Base-by-base conservation (phyloP, 768 basidiomycete species). In the Boletus coccyginus region DNA sequence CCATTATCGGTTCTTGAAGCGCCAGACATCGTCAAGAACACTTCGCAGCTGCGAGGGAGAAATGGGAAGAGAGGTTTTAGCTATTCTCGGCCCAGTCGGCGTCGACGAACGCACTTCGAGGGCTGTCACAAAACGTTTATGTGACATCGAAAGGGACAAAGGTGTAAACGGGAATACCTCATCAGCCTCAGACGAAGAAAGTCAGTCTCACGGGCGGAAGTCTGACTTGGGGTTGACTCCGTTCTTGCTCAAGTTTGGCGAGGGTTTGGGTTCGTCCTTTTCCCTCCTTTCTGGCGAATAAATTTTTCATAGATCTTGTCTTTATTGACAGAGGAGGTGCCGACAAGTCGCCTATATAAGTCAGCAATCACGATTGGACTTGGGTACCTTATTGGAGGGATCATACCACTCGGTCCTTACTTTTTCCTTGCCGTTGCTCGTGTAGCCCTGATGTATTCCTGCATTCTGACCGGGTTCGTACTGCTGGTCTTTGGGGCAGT, bases 231-330 rank as follows among this genome's bases (percentile, higher is more conserved):
- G 97, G 0, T 71, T 98, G 39, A 95, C 96, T 0, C 85, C 94
- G 3, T 99, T 99, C 76, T 74, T 99, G 64, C 81, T 98, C 63
- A 97, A 93, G 74, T 98, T 98, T 62, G 95, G 95, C n/a, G 89
- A 91, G 69, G 93, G 94, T 17, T 67, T 97, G 50, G 90, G 90
- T 91, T 66, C 59, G 86, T 77, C 3, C 27, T 27, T 1, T 57
- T 42, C 16, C 8, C 46, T 17, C 11, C 16, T 40, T 21, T 48
- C 36, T 16, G n/a, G 5, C 17, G 6, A 35, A 21, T 21, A 21
- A 21, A 38, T 21, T 27, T 42, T 33, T 47, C 21, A 46, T 43
- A 21, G 5, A 52, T 41, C 9, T 12, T 19, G 17, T 58, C 32
- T 33, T 50, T 8, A 36, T 52, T 19, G 14, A 50, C 69, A 89